Percentiles rank a stretch among this genome's conserved stretches.
Conservation (phyloP, 2,329 filamentous ascomycete species). For the Colletotrichum lindemuthianum region DNA sequence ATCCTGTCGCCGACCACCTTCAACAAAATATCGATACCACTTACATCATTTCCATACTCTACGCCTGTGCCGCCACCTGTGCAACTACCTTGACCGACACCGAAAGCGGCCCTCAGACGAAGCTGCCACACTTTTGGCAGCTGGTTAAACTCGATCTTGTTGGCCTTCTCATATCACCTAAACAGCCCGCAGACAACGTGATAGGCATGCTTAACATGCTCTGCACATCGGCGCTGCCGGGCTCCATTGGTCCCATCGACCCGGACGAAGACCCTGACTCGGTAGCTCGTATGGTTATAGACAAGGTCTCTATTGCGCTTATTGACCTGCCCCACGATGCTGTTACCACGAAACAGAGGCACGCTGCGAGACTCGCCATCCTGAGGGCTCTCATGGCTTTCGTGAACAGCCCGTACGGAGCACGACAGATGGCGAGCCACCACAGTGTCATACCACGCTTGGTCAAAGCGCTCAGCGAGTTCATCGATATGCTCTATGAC, state of each 20-base stretch:
- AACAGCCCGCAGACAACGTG: slow-evolving; percentile 72
- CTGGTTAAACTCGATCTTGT: slow-evolving; percentile 73
- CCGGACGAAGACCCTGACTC: slow-evolving; percentile 54
- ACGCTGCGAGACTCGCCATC: slow-evolving; percentile 56
- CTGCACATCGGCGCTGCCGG: slow-evolving; percentile 70
- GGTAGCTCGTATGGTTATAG: slow-evolving; percentile 62
- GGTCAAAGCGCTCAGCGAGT: slow-evolving; percentile 69
- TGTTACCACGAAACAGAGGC: slow-evolving; percentile 50
- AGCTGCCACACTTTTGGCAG: slow-evolving; percentile 70
- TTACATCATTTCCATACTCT: slow-evolving; percentile 73
- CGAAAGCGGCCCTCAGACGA: slow-evolving; percentile 42
- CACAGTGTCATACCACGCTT: slow-evolving; percentile 77
- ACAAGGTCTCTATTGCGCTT: slow-evolving; percentile 71
- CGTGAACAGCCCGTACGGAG: slow-evolving; percentile 70
- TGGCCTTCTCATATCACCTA: slow-evolving; percentile 72
- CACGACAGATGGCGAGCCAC: slow-evolving; percentile 73
- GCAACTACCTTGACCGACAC: slow-evolving; percentile 49
- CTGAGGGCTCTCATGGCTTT: slow-evolving; percentile 69
- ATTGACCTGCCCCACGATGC: slow-evolving; percentile 63
- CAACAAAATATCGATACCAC: slow-evolving; percentile 69
- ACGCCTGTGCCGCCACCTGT: slow-evolving; percentile 70
- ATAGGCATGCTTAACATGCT: slow-evolving; percentile 72
- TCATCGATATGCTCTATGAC: slow-evolving; percentile 81
- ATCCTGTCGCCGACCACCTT: slow-evolving; percentile 42
- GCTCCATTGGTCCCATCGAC: slow-evolving; percentile 73